A percentile compares a stretch with the other conserved stretches of the same genome.
Evolutionary conservation across 352 stramenopile species (phyloP).

Genomic region (Phytophthora boehmeriae): DNA sequence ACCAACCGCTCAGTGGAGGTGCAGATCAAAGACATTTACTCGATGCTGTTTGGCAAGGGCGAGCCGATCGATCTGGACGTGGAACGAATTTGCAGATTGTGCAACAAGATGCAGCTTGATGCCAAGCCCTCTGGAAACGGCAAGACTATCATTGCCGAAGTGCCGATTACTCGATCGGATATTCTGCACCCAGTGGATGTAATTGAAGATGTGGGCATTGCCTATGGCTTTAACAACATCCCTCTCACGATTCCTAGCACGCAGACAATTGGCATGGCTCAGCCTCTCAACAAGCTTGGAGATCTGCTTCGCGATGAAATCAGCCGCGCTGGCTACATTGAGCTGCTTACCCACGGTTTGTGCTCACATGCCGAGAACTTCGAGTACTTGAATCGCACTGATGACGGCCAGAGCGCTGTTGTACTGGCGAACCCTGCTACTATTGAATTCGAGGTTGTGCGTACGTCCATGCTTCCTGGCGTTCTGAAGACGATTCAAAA

Average conservation of each 20-base stretch:
- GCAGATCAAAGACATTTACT: slow-evolving; percentile 87
- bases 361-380: slow-evolving; percentile 99
- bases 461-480: slow-evolving; percentile 97
- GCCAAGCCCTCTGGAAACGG: slow-evolving; percentile 69
- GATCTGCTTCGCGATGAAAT: slow-evolving; percentile 99
- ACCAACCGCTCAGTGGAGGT: slow-evolving; percentile 89
- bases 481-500: slow-evolving; percentile 99
- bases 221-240: slow-evolving; percentile 99
- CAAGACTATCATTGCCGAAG: slow-evolving; percentile 90
- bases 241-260: slow-evolving; percentile 94
- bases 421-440: slow-evolving; percentile 98
- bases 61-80: slow-evolving; percentile 85
- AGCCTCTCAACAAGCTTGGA: slow-evolving; percentile 98
- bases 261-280: slow-evolving; percentile 94
- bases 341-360: slow-evolving; percentile 98
- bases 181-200: slow-evolving; percentile 99
- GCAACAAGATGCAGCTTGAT: slow-evolving; percentile 98
- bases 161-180: slow-evolving; percentile 97
- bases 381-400: slow-evolving; percentile 88
- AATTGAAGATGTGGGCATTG: slow-evolving; percentile 99
- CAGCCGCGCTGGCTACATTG: slow-evolving; percentile 96
- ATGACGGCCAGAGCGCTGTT: slow-evolving; percentile 91
- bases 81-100: slow-evolving; percentile 92
- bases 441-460: slow-evolving; percentile 99
- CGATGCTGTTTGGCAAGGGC: slow-evolving; percentile 86